Base-by-base conservation (phyloP, 176 grass and related monocot species). In the Triticum monococcum region DNA sequence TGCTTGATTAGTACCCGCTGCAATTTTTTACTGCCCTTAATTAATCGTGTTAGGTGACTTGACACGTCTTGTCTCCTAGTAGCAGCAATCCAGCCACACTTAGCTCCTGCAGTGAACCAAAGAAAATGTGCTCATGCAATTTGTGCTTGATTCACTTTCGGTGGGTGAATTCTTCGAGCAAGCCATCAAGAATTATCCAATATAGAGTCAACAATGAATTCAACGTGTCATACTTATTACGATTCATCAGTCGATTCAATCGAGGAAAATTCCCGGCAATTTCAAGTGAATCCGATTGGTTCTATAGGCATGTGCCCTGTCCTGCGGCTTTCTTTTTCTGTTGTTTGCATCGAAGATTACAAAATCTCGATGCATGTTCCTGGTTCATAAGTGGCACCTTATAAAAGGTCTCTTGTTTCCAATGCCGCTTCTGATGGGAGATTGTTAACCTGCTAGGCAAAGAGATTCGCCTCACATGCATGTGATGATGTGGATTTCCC, bases 401-500 rank as follows among this genome's bases (percentile, higher is more conserved):
- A 78, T 78, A 78, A 77, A 77, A 32, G 48, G 25, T 73, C 38
- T 38, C 24, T 73, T 24, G 89, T 85, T 88, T 91, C 82, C 89
- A 65, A 78, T 78, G 86, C 76, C 81, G 86, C 86, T 88, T 72
- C 85, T 30, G 69, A 35, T 54, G 40, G 70, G 37, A 64, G 81
- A 85, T 91, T 84, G 70, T 78, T 91, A 69, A 43, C 57, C 63
- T 79, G 26, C 32, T 86, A 81, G 69, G 48, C 28, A 78, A 78
- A 73, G 32, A 79, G 86, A 90, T 92, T 88, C 30, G 36, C 57
- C 85, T 76, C 75, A 12, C 85, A 81, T 81, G 90, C 85, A 86
- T 89, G 90, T 77, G 74, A 0, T 77, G 74, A 56, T 77, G 74
- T 92, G 90, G 82, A 90, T 95, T 89, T 87, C 84, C 85, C 80